A percentile compares a stretch with the other conserved stretches of the same genome.
phyloP scores from a whole-genome alignment of 192 early-diverging fungal genomes.

The Podila epicladia region DNA sequence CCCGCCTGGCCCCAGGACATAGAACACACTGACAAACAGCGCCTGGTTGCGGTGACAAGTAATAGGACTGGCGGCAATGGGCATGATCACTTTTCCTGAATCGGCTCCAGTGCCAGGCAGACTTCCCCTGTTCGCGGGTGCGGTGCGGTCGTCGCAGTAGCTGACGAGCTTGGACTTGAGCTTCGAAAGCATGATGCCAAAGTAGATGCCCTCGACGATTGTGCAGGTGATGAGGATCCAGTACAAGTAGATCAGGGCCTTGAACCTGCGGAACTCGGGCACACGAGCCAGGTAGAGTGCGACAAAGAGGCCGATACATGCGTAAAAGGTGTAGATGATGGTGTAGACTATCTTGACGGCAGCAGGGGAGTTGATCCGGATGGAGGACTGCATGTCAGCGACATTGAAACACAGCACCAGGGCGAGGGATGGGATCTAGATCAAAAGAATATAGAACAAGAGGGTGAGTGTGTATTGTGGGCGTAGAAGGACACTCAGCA shows the following conservation, averaged over 20 bases:
- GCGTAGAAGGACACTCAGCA: too few relatives aligned
- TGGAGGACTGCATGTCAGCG: conserved; percentile 1
- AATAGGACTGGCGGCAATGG: background rate
- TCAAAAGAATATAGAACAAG: background rate
- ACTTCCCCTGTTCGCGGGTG: background rate
- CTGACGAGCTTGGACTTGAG: conserved; percentile 30
- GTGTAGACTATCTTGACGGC: conserved; percentile 29
- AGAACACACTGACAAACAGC: conserved; percentile 17
- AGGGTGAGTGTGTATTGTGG: background rate
- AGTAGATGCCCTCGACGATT: conserved; percentile 34
- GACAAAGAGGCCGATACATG: conserved; percentile 14
- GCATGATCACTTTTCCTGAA: background rate
- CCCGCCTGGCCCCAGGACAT: conserved; percentile 32
- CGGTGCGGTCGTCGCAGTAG: conserved; percentile 13
- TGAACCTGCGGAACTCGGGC: conserved; percentile 6
- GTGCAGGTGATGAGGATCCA: conserved; percentile 32
- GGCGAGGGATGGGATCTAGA: conserved; percentile 29
- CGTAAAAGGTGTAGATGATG: conserved; percentile 26
- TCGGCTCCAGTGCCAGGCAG: background rate
- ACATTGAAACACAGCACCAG: conserved; percentile 29
- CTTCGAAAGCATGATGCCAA: conserved; percentile 40
- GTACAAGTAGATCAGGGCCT: conserved; percentile 22
- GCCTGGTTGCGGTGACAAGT: conserved; percentile 2
- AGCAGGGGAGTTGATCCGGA: conserved; percentile 27
- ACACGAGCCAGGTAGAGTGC: background rate